Evolutionary conservation across 306 rosid genomes (phyloP).

Genomic region (Cajanus cajan): DNA sequence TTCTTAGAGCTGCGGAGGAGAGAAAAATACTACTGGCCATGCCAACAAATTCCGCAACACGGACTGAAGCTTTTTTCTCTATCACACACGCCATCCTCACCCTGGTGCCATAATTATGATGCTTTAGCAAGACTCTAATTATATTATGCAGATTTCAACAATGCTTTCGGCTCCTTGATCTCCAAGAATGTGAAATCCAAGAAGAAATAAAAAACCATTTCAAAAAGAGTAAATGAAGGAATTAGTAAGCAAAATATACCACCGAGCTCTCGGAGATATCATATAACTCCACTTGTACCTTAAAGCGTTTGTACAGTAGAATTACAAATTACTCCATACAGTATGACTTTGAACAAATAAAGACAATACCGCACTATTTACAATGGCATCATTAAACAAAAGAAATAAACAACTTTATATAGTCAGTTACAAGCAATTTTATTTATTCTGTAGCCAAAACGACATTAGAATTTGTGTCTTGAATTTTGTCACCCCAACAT

Average conservation of each 20-base stretch:
- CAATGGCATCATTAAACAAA: slow-evolving; percentile 18
- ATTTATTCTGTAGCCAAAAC: slow-evolving; percentile 29
- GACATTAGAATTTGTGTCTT: neutral
- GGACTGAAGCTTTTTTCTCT: neutral
- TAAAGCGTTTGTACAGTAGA: neutral
- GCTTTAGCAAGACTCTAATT: neutral
- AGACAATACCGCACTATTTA: slow-evolving; percentile 20
- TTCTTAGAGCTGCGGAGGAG: neutral
- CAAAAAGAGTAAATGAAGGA: neutral
- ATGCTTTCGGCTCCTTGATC: neutral
- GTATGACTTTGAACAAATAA: slow-evolving; percentile 11
- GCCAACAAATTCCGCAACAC: neutral
- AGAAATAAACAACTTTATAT: neutral
- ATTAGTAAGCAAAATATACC: slow-evolving; percentile 13
- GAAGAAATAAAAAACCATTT: neutral
- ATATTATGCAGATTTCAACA: neutral
- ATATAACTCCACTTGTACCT: slow-evolving; percentile 20
- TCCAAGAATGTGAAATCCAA: neutral
- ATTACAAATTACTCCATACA: neutral
- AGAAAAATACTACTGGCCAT: neutral
- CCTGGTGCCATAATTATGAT: neutral
- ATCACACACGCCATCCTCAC: neutral
- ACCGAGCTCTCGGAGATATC: neutral
- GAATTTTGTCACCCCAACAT: neutral
- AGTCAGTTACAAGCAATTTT: neutral